Evolutionary conservation across 164 flowering plant genomes (phyloP).

Genomic region (Piper betle): DNA sequence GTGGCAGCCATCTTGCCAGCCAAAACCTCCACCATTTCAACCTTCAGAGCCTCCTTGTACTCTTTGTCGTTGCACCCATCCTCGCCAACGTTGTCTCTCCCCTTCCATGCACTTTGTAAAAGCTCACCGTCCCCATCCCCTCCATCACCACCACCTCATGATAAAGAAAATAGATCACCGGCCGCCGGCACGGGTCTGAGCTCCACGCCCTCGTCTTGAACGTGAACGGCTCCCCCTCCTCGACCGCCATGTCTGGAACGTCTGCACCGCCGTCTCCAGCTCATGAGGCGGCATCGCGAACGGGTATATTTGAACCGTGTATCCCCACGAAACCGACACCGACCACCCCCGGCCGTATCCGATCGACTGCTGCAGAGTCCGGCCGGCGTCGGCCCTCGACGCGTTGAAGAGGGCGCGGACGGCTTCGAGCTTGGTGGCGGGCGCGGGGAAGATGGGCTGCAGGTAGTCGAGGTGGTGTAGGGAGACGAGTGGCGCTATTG

Average conservation of each 20-base stretch:
- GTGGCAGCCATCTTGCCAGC: slow-evolving; percentile 18
- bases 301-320: slow-evolving; percentile 48
- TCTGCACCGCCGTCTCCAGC: slow-evolving; percentile 38
- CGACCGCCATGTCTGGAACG: slow-evolving; percentile 59
- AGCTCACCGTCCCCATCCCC: slow-evolving; percentile 2
- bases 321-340: slow-evolving; percentile 77
- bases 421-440: slow-evolving; percentile 25
- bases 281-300: slow-evolving; percentile 24
- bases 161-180: slow-evolving; percentile 21
- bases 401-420: slow-evolving; percentile 25
- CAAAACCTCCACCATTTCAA: slow-evolving; percentile 21
- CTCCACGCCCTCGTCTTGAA: slow-evolving; percentile 46
- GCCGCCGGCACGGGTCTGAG: slow-evolving; percentile 29
- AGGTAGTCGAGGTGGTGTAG: slow-evolving; percentile 80
- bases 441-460: slow-evolving; percentile 39
- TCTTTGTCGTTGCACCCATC: slow-evolving; percentile 8
- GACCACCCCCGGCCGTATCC: slow-evolving; percentile 64
- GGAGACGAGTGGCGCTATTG: slow-evolving; percentile 66
- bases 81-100: slow-evolving; percentile 3
- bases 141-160: not conserved
- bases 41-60: slow-evolving; percentile 7
- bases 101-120: too few relatives aligned
- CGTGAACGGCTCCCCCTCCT: slow-evolving; percentile 38
- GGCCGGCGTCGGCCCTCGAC: slow-evolving; percentile 39
- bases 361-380: slow-evolving; percentile 53